Percentiles rank a stretch among this genome's conserved stretches.
phyloP scores from a whole-genome alignment of 1,284 basidiomycete species.

The Chalciporus sp. region DNA sequence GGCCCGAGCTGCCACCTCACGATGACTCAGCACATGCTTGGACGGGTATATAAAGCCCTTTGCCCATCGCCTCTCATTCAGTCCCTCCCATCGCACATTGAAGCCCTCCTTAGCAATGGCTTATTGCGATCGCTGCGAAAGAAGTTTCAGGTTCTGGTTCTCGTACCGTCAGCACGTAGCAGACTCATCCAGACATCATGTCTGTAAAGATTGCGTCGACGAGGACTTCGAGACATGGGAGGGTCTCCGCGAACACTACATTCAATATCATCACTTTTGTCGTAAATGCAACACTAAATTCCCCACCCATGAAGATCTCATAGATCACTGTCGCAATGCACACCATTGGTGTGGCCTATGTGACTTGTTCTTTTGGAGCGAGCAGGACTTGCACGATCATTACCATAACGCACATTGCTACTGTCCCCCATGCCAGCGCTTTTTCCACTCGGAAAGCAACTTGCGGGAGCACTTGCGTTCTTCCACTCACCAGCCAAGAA shows the following conservation, averaged over 20 bases:
- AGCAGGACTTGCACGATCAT: conserved; percentile 46
- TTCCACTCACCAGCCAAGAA: conserved; percentile 38
- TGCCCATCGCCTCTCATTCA: too few species aligned
- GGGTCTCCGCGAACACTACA: conserved; percentile 28
- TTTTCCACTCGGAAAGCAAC: conserved; percentile 43
- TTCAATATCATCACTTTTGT: conserved; percentile 42
- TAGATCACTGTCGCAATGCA: conserved; percentile 34
- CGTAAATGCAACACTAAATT: conserved; percentile 45
- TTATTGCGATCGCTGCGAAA: too few species aligned
- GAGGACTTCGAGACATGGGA: conserved; percentile 19
- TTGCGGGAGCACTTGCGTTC: conserved; percentile 44
- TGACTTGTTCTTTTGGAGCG: conserved; percentile 41
- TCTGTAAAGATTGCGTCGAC: too few species aligned
- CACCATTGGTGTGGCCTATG: conserved; percentile 49
- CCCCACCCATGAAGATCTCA: conserved; percentile 24
- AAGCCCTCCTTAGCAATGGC: too few species aligned
- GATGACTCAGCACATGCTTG: too few species aligned
- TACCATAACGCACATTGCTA: conserved; percentile 45
- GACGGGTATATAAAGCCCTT: too few species aligned
- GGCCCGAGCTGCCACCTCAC: too few species aligned
- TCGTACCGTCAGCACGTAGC: too few species aligned
- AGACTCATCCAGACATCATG: too few species aligned
- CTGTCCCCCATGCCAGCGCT: conserved; percentile 46
- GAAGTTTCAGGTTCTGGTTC: too few species aligned
- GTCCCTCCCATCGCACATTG: too few species aligned